A percentile compares a stretch with the other conserved stretches of the same genome.
Conservation (phyloP, 352 stramenopile species). For the Blastocystis sp. region DNA sequence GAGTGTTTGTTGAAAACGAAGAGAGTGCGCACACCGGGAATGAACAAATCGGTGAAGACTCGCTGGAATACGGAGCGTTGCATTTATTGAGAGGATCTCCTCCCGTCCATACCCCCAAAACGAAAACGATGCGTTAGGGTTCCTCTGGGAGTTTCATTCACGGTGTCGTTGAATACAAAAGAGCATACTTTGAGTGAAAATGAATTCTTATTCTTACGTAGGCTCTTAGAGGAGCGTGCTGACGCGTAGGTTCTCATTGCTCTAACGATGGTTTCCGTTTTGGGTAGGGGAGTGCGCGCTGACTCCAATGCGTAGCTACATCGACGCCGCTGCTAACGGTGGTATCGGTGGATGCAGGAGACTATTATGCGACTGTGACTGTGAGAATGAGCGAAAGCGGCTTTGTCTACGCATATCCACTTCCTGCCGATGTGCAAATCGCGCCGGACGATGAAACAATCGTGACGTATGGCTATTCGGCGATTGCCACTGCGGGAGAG, state of each 20-base stretch:
- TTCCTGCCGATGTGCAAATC: constrained; percentile 41
- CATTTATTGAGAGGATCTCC: too few relatives aligned
- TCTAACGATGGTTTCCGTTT: constrained; percentile 65
- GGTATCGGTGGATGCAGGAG: constrained; percentile 15
- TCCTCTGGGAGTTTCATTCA: background rate
- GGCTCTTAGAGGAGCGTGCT: background rate
- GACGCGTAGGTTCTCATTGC: constrained; percentile 48
- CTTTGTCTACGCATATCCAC: constrained; percentile 51
- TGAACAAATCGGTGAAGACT: too few relatives aligned
- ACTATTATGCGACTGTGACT: constrained; percentile 61
- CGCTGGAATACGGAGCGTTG: too few relatives aligned
- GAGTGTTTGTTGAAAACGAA: background rate
- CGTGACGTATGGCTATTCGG: constrained; percentile 36
- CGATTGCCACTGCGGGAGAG: constrained; percentile 39
- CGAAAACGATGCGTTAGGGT: background rate
- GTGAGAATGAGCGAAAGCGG: constrained; percentile 34
- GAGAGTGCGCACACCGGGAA: too few relatives aligned
- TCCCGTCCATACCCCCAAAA: too few relatives aligned
- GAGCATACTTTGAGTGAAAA: background rate
- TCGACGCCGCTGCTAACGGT: constrained; percentile 43
- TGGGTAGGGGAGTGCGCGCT: background rate
- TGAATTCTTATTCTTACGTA: constrained; percentile 6
- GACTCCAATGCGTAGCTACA: constrained; percentile 2
- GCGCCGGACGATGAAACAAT: constrained; percentile 62
- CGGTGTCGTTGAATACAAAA: background rate